Evolutionary conservation across 345 rosid genomes (phyloP).

Genomic region (Toxicodendron radicans): DNA sequence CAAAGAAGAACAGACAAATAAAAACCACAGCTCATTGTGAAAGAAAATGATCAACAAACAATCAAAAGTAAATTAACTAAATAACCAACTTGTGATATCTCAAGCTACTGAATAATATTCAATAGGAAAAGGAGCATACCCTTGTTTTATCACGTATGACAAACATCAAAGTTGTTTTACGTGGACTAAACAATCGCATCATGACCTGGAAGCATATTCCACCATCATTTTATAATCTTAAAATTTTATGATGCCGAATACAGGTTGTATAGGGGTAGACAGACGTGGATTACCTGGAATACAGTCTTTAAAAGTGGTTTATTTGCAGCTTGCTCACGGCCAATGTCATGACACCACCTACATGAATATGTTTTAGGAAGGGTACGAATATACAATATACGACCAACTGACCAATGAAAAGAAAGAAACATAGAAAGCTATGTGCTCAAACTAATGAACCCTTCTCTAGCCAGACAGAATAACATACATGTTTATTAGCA

Average conservation of each 20-base stretch:
- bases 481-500: constrained; percentile 95
- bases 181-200: constrained; percentile 99
- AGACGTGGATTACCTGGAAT: constrained; percentile 67
- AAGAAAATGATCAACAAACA: neutral
- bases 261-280: constrained; percentile 12
- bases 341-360: constrained; percentile 99
- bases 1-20: constrained; percentile 15
- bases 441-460: neutral
- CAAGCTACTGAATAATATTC: neutral
- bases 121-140: constrained; percentile 45
- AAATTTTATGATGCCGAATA: constrained; percentile 15
- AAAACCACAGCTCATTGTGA: constrained; percentile 11
- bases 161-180: constrained; percentile 96
- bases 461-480: constrained; percentile 7
- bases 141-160: constrained; percentile 98
- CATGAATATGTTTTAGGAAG: constrained; percentile 22
- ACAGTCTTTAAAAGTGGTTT: constrained; percentile 98
- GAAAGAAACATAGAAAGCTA: neutral
- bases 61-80: neutral
- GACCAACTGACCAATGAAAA: constrained; percentile 3
- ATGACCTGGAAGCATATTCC: constrained; percentile 66
- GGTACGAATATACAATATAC: constrained; percentile 17
- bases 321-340: constrained; percentile 99
- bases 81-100: constrained; percentile 2
- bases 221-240: constrained; percentile 23